Evolutionary conservation across 257 asterid genomes (phyloP).

Genomic region (Fraxinus americana): DNA sequence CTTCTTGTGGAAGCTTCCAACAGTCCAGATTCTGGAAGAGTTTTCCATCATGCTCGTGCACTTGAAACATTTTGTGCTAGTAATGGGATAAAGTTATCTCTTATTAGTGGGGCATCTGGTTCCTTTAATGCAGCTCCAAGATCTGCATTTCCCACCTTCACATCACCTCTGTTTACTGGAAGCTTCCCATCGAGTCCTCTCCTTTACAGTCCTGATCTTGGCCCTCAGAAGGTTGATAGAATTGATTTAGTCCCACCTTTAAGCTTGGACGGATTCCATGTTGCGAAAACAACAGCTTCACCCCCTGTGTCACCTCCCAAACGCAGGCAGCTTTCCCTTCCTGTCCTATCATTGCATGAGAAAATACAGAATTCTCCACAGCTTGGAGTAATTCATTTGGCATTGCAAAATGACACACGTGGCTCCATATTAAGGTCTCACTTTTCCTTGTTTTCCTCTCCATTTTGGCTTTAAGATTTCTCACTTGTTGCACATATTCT

Average conservation of each 20-base stretch:
- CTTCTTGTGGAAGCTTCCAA: conserved; percentile 93
- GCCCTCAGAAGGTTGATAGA: conserved; percentile 68
- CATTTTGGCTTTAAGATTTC: conserved; percentile 2
- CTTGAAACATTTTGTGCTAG: conserved; percentile 82
- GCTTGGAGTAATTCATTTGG: conserved; percentile 89
- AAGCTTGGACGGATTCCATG: conserved; percentile 83
- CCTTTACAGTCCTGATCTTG: conserved; percentile 81
- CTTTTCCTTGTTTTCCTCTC: not conserved
- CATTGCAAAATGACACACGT: conserved; percentile 85
- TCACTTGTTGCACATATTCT: conserved; percentile 20
- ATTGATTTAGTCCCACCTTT: conserved; percentile 91
- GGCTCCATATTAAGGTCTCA: conserved; percentile 88
- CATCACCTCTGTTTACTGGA: conserved; percentile 95
- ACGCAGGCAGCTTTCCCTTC: conserved; percentile 67
- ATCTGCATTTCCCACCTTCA: conserved; percentile 64
- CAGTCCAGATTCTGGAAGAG: conserved; percentile 97
- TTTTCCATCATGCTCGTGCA: conserved; percentile 80
- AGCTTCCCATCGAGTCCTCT: conserved; percentile 93
- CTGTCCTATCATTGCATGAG: conserved; percentile 68
- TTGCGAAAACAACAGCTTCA: conserved; percentile 62
- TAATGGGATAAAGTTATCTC: conserved; percentile 66
- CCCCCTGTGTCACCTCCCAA: conserved; percentile 88
- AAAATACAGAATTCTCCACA: conserved; percentile 85
- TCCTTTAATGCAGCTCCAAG: conserved; percentile 60
- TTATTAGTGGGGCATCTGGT: conserved; percentile 56